Evolutionary conservation across 345 rosid species (phyloP).

Genomic region (Erysimum cheiranthoides): DNA sequence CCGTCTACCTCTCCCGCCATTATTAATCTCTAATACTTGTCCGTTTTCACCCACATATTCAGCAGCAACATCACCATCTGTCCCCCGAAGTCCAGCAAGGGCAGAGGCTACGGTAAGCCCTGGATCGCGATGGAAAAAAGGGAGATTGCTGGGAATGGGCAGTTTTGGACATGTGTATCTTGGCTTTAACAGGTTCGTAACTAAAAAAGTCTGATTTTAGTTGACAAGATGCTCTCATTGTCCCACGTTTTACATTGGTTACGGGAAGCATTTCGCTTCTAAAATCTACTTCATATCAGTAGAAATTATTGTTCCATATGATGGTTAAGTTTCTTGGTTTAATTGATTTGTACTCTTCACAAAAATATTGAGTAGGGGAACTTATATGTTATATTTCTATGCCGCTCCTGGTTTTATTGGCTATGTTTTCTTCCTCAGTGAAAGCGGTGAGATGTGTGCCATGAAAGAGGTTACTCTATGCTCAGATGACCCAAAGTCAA

Average conservation of each 20-base stretch:
- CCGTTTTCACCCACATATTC: conserved; percentile 91
- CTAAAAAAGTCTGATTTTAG: conserved; percentile 14
- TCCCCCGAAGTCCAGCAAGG: conserved; percentile 94
- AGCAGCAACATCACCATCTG: conserved; percentile 90
- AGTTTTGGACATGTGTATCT: conserved; percentile 72
- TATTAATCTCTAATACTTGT: conserved; percentile 68
- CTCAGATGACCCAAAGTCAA: conserved; percentile 83
- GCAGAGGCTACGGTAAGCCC: conserved; percentile 78
- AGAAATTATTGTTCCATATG: conserved; percentile 17
- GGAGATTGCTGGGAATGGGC: conserved; percentile 68
- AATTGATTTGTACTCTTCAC: not conserved
- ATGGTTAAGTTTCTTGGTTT: conserved; percentile 12
- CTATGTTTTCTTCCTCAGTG: conserved; percentile 51
- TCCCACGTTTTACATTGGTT: not conserved
- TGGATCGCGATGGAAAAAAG: conserved; percentile 71
- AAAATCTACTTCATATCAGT: conserved; percentile 14
- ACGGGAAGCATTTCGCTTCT: not conserved
- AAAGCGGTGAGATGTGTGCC: conserved; percentile 88
- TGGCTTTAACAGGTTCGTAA: conserved; percentile 69
- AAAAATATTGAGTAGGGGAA: not conserved
- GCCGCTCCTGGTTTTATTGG: conserved; percentile 27
- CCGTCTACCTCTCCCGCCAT: conserved; percentile 88
- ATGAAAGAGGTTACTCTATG: conserved; percentile 85
- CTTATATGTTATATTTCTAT: conserved; percentile 14
- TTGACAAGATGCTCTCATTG: not conserved